Conservation (phyloP, 352 stramenopile species). For the Pythium diclinum region DNA sequence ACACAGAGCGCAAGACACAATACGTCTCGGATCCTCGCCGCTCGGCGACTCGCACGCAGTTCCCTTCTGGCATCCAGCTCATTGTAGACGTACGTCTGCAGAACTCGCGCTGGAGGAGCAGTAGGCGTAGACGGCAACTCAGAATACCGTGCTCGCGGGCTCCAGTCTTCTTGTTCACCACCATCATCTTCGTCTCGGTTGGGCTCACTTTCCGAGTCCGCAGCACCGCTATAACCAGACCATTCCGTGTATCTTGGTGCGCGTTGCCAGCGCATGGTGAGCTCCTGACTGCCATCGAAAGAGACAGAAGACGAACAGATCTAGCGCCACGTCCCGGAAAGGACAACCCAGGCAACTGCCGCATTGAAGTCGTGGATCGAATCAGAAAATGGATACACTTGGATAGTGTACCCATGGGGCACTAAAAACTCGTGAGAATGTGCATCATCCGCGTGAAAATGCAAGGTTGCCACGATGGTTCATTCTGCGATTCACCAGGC, state of each 20-base stretch:
- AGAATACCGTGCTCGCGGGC: neutral
- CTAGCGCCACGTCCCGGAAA: slow-evolving; percentile 2
- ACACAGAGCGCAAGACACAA: slow-evolving; percentile 15
- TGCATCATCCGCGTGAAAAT: neutral
- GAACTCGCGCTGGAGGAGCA: neutral
- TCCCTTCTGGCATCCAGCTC: neutral
- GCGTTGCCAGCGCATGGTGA: slow-evolving; percentile 13
- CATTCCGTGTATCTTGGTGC: slow-evolving; percentile 1
- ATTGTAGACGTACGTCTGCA: slow-evolving; percentile 17
- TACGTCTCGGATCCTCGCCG: slow-evolving; percentile 1
- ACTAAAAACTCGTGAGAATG: neutral
- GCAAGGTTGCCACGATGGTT: neutral
- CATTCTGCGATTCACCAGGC: neutral
- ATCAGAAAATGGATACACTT: slow-evolving; percentile 22
- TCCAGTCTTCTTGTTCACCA: neutral
- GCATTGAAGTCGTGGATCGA: slow-evolving; percentile 17
- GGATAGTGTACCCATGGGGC: neutral
- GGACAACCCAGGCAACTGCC: slow-evolving; percentile 13
- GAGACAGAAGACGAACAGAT: neutral
- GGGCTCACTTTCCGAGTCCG: neutral
- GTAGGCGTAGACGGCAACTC: neutral
- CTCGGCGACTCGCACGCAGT: slow-evolving; percentile 6
- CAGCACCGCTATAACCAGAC: neutral
- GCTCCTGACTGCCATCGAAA: neutral
- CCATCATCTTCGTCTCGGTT: slow-evolving; percentile 1